Evolutionary conservation across 441 rosid species (phyloP), one percentile per base, ranked within the genome.

Genomic region (Croton setiger): DNA sequence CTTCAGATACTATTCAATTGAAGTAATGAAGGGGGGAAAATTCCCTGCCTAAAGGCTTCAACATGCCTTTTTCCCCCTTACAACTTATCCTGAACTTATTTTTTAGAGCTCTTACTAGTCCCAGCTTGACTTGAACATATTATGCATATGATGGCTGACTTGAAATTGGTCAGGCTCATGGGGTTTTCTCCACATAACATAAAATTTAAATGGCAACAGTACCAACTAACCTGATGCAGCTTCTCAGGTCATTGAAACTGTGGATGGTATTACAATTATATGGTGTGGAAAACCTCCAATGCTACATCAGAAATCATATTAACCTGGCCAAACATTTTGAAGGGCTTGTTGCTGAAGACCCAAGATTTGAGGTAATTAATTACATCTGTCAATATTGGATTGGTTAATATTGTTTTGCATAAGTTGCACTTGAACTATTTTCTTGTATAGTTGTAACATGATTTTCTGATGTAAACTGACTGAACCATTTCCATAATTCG

Each of bases 261-360:
- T 90, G 98, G 96, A 86, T 90, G 95, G 95, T 90, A 33, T 79
- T 93, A 70, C 76, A 94, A 54, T 79, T 93, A 31, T 91, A 93
- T 76, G 98, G 98, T 74, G 33, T 85, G 70, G 89, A 87, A 75
- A 82, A 79, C 51, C 87, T 91, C 55, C 94, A 78, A 78, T 56
- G 75, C 73, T 89, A 88, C 69, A 80, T 89, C 72, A 85, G 98
- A 80, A 88, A 86, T 78, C 98, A 93, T 75, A 75, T 91, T 75
- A 80, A 83, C 71, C 77, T 93, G 75, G 96, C 94, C 27, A 79
- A 79, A 74, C 72, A 73, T 63, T 87, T 93, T 64, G 97, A 91
- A 79, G 74, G 69, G 56, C 82, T 89, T 72, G 72, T 91, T 65
- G 58, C 78, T 64, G 82, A 84, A 80, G 91, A 93, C 77, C 73